These are phyloP conservation scores for Arthroderma uncinatum DNA, from an alignment of 2,329 filamentous ascomycete species.

Conservation along the genomic window DNA sequence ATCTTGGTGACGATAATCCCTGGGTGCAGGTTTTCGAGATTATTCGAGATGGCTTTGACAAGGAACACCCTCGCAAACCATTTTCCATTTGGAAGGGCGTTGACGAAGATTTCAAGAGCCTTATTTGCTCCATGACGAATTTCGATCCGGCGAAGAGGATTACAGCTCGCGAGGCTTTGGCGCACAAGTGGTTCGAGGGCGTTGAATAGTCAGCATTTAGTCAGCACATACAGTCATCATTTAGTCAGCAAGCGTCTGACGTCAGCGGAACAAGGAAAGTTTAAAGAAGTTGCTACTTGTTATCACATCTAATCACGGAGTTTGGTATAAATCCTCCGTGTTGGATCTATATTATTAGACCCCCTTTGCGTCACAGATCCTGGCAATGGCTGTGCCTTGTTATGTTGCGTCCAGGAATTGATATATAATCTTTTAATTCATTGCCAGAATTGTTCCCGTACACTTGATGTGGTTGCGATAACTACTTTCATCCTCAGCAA, in stretches of 20 bases:
- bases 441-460: not conserved
- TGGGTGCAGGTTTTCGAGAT: conserved; percentile 31
- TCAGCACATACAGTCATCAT: not conserved
- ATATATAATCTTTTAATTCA: not conserved
- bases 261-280: not conserved
- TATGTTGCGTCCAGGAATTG: not conserved
- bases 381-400: not conserved
- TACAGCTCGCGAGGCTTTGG: conserved; percentile 25
- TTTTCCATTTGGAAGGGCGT: conserved; percentile 33
- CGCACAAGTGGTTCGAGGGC: conserved; percentile 23
- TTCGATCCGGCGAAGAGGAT: conserved; percentile 26
- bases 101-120: conserved; percentile 23
- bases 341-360: not conserved
- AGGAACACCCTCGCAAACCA: conserved; percentile 34
- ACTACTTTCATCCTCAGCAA: not conserved
- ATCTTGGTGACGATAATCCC: conserved; percentile 32
- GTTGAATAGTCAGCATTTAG: not conserved
- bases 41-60: conserved; percentile 31
- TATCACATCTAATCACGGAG: not conserved
- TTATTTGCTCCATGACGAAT: conserved; percentile 24
- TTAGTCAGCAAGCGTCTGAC: not conserved
- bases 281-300: not conserved
- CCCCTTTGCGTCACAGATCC: not conserved
- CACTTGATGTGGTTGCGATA: not conserved
- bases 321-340: not conserved